Percentiles rank a stretch among this genome's conserved stretches.
Evolutionary conservation across 495 filamentous ascomycete species (phyloP).

Genomic region (Trichoderma gamsii): DNA sequence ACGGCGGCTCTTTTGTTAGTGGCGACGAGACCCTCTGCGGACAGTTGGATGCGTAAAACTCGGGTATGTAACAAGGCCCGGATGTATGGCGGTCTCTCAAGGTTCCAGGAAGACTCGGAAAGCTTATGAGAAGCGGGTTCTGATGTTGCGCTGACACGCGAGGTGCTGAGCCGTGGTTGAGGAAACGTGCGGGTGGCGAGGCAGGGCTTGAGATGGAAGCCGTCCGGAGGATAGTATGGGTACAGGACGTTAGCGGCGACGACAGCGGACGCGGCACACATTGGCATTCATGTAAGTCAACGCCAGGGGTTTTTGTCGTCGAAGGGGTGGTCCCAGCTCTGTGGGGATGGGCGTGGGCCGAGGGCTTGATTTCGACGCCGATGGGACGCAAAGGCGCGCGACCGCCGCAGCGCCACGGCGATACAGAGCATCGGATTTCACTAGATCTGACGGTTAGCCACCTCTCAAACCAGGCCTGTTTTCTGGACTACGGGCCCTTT

Average conservation of each 20-base stretch:
- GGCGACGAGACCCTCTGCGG: conserved; percentile 4
- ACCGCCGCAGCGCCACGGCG: conserved; percentile 1
- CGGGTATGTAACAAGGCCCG: not conserved
- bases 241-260: conserved; percentile 3
- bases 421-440: not conserved
- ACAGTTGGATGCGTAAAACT: not conserved
- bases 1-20: conserved; percentile 13
- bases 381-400: not conserved
- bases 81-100: not conserved
- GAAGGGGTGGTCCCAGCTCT: not conserved
- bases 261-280: conserved; percentile 5
- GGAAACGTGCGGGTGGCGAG: conserved; percentile 13
- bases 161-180: conserved; percentile 3
- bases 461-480: not conserved
- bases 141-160: conserved; percentile 10
- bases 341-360: conserved; percentile 12
- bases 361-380: not conserved
- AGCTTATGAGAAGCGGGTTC: conserved; percentile 12
- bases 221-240: not conserved
- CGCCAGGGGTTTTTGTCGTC: conserved; percentile 3
- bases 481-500: conserved; percentile 3
- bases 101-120: conserved; percentile 10
- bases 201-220: not conserved
- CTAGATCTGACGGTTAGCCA: not conserved
- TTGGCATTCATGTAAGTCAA: conserved; percentile 8